Conservation (phyloP, 2,329 filamentous ascomycete species). For the Diplodia sapinea region DNA sequence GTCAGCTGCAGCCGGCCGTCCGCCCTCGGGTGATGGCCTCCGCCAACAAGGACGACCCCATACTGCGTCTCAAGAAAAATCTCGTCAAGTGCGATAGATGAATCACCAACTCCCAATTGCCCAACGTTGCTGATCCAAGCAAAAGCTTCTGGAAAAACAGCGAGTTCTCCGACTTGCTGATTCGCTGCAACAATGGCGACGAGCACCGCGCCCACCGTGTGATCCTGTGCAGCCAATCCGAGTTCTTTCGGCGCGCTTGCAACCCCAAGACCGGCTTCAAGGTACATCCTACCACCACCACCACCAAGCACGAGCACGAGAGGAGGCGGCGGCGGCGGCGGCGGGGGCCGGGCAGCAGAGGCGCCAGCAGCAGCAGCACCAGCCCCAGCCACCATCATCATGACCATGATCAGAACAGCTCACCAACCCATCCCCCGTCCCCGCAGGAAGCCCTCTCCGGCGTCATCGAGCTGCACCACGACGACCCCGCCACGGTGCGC, state of each 20-base stretch:
- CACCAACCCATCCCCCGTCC: slow-evolving; percentile 1
- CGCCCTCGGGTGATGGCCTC: slow-evolving; percentile 27
- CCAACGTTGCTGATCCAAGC: background rate
- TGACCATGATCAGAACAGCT: slow-evolving; percentile 8
- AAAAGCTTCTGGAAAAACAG: slow-evolving; percentile 24
- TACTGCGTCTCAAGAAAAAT: slow-evolving; percentile 26
- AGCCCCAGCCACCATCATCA: background rate
- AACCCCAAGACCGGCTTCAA: slow-evolving; percentile 26
- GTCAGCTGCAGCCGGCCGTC: background rate
- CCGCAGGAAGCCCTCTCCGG: slow-evolving; percentile 26
- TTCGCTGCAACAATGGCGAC: slow-evolving; percentile 27
- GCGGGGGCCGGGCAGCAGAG: background rate
- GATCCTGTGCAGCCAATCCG: slow-evolving; percentile 24
- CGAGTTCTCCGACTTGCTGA: slow-evolving; percentile 27
- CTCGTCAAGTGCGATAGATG: slow-evolving; percentile 19
- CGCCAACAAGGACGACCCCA: slow-evolving; percentile 17
- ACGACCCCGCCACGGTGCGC: slow-evolving; percentile 19
- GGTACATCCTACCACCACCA: slow-evolving; percentile 18
- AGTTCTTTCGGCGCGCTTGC: slow-evolving; percentile 23
- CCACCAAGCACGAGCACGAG: slow-evolving; percentile 6
- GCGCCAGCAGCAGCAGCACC: background rate
- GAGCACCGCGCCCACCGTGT: slow-evolving; percentile 26
- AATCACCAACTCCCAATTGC: background rate
- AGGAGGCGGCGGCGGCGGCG: background rate
- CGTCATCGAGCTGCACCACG: slow-evolving; percentile 24